These are phyloP conservation scores for Ogataea thermomethanolica DNA, from an alignment of 805 yeast species.

Conservation along the genomic window DNA sequence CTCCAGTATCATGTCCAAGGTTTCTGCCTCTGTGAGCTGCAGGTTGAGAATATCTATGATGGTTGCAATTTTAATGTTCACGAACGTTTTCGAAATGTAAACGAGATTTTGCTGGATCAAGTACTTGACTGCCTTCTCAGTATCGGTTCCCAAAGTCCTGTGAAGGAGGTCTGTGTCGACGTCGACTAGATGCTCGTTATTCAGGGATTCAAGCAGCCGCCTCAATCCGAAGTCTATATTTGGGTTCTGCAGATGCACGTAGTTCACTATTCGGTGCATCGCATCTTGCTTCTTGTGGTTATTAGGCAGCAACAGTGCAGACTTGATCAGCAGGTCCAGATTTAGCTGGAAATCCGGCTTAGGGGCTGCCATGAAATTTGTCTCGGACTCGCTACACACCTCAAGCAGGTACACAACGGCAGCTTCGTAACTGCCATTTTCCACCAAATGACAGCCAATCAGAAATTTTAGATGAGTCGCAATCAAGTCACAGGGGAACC, in stretches of 20 bases:
- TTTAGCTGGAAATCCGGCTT: slow-evolving; percentile 1
- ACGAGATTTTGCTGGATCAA: slow-evolving; percentile 24
- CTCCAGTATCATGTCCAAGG: slow-evolving; percentile 17
- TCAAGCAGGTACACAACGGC: slow-evolving; percentile 2
- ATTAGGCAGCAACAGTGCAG: slow-evolving; percentile 15
- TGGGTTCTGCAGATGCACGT: background rate
- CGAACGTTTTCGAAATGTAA: slow-evolving; percentile 20
- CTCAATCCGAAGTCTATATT: background rate
- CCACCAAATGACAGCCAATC: background rate
- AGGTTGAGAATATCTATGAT: slow-evolving; percentile 15
- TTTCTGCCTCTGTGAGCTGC: slow-evolving; percentile 4
- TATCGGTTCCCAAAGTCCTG: background rate
- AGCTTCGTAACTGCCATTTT: background rate
- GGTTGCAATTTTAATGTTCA: slow-evolving; percentile 16
- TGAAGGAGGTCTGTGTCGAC: background rate
- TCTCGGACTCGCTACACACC: background rate
- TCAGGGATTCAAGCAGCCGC: slow-evolving; percentile 1
- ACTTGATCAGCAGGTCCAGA: slow-evolving; percentile 2
- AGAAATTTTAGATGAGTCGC: too few species aligned
- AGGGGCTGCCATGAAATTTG: background rate
- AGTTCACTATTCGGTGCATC: slow-evolving; percentile 1
- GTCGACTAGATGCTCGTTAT: background rate
- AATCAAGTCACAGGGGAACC: too few species aligned
- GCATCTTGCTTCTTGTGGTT: slow-evolving; percentile 11
- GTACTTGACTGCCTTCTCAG: slow-evolving; percentile 7